Conservation (phyloP, 192 early-diverging fungal genomes). For the Backusella macrospora region DNA sequence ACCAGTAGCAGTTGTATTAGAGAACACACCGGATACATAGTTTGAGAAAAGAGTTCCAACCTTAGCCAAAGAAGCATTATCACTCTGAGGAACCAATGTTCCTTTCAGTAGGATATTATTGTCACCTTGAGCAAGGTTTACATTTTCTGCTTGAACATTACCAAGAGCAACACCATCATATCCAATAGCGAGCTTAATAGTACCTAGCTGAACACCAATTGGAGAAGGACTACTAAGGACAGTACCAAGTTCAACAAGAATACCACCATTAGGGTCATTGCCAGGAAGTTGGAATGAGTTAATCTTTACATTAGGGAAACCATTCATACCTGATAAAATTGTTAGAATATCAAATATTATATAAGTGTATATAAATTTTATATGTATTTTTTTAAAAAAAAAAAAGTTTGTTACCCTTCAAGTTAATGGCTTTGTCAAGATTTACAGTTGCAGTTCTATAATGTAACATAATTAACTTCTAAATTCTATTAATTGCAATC, state of each 20-base stretch:
- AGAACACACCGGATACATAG: conserved; percentile 49
- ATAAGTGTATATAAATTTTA: conserved; percentile 13
- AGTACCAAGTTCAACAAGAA: conserved; percentile 53
- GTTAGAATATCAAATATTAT: background rate
- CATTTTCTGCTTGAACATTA: conserved; percentile 45
- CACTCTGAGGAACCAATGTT: conserved; percentile 51
- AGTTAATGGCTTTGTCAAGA: conserved; percentile 48
- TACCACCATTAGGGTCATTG: conserved; percentile 56
- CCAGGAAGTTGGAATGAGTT: conserved; percentile 53
- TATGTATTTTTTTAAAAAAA: background rate
- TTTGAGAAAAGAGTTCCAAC: conserved; percentile 52
- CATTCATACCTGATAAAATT: conserved; percentile 48
- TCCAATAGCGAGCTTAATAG: conserved; percentile 51
- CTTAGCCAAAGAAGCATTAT: conserved; percentile 40
- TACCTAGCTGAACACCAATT: conserved; percentile 57
- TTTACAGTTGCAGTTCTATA: conserved; percentile 47
- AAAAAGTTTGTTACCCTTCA: conserved; percentile 40
- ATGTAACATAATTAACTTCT: conserved; percentile 41
- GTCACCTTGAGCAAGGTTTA: conserved; percentile 38
- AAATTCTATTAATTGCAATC: conserved; percentile 29
- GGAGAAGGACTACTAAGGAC: conserved; percentile 53
- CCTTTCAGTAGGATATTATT: conserved; percentile 54
- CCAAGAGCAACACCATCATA: conserved; percentile 48
- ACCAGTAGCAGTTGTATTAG: conserved; percentile 49
- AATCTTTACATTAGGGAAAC: conserved; percentile 53